These are phyloP conservation scores for Chaetothyriales sp. DNA, from an alignment of 2,329 filamentous ascomycete genomes.

Conservation along the genomic window DNA sequence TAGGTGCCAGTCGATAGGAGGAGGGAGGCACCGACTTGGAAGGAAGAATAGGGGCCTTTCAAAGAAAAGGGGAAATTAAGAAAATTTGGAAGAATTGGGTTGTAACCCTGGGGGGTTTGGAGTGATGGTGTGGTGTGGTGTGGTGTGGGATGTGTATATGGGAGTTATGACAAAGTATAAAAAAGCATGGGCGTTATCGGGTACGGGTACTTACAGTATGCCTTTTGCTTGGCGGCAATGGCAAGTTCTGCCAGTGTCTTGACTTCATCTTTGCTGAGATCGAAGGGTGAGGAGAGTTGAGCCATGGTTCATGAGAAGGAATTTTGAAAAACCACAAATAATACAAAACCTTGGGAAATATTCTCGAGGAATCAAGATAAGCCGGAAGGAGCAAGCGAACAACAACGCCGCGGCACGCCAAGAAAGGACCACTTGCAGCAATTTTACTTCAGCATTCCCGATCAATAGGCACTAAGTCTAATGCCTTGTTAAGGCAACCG, in stretches of 20 bases:
- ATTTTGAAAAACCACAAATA: neutral
- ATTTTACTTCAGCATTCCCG: too few relatives aligned
- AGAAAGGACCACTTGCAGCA: too few relatives aligned
- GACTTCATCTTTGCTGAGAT: slow-evolving; percentile 8
- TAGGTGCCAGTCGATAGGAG: slow-evolving; percentile 46
- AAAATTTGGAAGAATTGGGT: neutral
- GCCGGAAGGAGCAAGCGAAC: too few relatives aligned
- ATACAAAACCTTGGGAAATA: too few relatives aligned
- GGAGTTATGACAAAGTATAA: neutral
- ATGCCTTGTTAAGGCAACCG: too few relatives aligned
- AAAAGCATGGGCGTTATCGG: neutral
- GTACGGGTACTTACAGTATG: slow-evolving; percentile 55
- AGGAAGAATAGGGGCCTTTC: slow-evolving; percentile 68
- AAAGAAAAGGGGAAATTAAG: neutral
- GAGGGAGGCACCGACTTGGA: slow-evolving; percentile 75
- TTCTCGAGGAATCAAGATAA: too few relatives aligned
- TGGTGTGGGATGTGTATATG: neutral
- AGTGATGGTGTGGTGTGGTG: slow-evolving; percentile 1
- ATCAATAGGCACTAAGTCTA: too few relatives aligned
- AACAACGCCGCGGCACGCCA: too few relatives aligned
- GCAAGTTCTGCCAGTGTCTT: slow-evolving; percentile 33
- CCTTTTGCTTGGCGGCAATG: slow-evolving; percentile 57
- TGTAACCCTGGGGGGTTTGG: neutral
- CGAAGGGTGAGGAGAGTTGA: neutral
- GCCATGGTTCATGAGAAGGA: neutral